phyloP scores from a whole-genome alignment of 441 rosid genomes.

The Gossypium armourianum region DNA sequence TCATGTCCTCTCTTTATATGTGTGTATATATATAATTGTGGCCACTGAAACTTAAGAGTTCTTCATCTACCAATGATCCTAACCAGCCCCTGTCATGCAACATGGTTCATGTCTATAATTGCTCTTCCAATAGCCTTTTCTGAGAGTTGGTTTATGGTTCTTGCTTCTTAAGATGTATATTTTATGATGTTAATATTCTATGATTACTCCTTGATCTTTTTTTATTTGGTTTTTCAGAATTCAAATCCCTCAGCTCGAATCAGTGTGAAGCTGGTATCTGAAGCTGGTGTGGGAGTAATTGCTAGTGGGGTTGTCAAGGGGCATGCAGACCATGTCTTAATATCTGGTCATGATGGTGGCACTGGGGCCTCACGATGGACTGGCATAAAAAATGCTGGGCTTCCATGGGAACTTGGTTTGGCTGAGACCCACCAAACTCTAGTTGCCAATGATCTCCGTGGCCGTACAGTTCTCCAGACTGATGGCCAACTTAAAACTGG shows the following conservation, averaged over 20 bases:
- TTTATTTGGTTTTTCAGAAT: constrained; percentile 40
- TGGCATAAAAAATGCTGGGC: constrained; percentile 97
- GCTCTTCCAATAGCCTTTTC: background rate
- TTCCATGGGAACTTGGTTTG: constrained; percentile 98
- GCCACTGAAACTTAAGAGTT: background rate
- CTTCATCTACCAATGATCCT: background rate
- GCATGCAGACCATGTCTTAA: constrained; percentile 94
- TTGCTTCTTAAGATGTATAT: background rate
- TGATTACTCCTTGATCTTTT: background rate
- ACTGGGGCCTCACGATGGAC: constrained; percentile 99
- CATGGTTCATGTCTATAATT: background rate
- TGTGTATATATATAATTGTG: background rate
- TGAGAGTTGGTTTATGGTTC: background rate
- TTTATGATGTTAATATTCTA: background rate
- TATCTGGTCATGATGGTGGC: constrained; percentile 99
- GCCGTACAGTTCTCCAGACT: constrained; percentile 90
- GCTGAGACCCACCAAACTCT: constrained; percentile 99
- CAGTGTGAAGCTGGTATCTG: constrained; percentile 92
- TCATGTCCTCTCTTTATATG: background rate
- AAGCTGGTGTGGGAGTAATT: constrained; percentile 99
- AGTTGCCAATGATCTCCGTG: constrained; percentile 98
- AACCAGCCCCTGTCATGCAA: background rate
- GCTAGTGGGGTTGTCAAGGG: constrained; percentile 99
- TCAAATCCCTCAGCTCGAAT: constrained; percentile 88
- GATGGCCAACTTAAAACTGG: constrained; percentile 99